phyloP scores from a whole-genome alignment of 2,329 filamentous ascomycete genomes.

The Cercospora zeina region DNA sequence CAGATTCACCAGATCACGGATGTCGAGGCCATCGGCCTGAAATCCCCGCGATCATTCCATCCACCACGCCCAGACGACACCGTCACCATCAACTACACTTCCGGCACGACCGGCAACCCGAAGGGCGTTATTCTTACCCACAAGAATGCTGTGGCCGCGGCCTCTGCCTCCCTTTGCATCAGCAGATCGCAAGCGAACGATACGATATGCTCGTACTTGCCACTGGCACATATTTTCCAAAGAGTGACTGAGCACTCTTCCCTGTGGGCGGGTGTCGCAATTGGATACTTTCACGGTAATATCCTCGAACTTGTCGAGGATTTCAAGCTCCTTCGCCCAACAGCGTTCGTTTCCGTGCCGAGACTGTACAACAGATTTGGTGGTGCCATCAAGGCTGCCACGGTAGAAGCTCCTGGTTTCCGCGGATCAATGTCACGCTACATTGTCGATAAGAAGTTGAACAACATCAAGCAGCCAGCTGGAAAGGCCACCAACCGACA shows the following conservation, averaged over 20 bases:
- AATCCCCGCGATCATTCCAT: constrained; percentile 67
- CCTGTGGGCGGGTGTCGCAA: constrained; percentile 68
- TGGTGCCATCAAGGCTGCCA: constrained; percentile 74
- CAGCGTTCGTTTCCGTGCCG: constrained; percentile 82
- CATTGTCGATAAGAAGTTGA: constrained; percentile 76
- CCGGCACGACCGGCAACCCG: constrained; percentile 77
- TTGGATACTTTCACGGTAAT: constrained; percentile 95
- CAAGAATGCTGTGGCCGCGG: constrained; percentile 72
- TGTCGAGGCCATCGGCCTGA: constrained; percentile 77
- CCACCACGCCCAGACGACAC: constrained; percentile 73
- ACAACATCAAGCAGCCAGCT: constrained; percentile 64
- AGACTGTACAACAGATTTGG: constrained; percentile 90
- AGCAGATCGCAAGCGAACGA: constrained; percentile 59
- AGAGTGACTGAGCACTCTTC: constrained; percentile 76
- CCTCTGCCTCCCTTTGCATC: constrained; percentile 61
- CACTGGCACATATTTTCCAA: constrained; percentile 90
- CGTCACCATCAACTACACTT: constrained; percentile 89
- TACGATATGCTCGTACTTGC: constrained; percentile 80
- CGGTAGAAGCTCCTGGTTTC: constrained; percentile 75
- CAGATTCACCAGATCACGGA: constrained; percentile 75
- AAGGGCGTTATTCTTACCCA: constrained; percentile 86
- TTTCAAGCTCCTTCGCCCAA: constrained; percentile 81
- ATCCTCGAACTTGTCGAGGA: constrained; percentile 85
- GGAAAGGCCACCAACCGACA: constrained; percentile 78
- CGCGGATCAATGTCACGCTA: constrained; percentile 78